Conservation (phyloP, 208 protist species). For the Trypanosoma theileri region DNA sequence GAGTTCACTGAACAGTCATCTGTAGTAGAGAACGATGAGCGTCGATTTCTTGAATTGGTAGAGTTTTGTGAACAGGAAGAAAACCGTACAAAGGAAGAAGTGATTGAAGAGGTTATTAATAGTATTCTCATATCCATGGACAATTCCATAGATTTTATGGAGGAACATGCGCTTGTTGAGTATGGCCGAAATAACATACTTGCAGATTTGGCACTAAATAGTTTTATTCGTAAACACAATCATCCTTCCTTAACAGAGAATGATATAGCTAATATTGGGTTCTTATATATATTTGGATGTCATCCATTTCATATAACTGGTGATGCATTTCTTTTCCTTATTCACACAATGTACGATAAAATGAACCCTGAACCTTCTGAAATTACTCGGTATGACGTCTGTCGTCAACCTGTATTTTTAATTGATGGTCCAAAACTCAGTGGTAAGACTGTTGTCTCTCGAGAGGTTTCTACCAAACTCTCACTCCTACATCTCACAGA, state of each 20-base stretch:
- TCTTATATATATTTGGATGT: conserved; percentile 18
- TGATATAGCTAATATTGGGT: conserved; percentile 5
- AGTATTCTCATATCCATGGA: conserved; percentile 32
- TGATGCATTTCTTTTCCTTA: conserved; percentile 41
- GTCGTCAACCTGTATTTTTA: conserved; percentile 59
- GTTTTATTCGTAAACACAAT: conserved; percentile 26
- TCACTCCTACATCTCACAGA: conserved; percentile 59
- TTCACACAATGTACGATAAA: conserved; percentile 25
- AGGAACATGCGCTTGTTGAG: conserved; percentile 34
- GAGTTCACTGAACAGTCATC: conserved; percentile 50
- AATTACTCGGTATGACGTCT: conserved; percentile 44
- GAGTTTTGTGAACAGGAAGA: conserved; percentile 28
- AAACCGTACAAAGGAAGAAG: conserved; percentile 20
- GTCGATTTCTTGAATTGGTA: conserved; percentile 47
- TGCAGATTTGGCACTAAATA: conserved; percentile 30
- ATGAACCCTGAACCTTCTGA: not conserved
- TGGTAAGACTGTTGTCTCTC: conserved; percentile 73
- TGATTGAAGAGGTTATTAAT: conserved; percentile 34
- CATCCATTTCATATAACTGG: conserved; percentile 18
- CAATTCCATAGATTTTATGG: conserved; percentile 40
- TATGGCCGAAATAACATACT: conserved; percentile 34
- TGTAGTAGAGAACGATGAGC: conserved; percentile 52
- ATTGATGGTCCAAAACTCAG: conserved; percentile 74
- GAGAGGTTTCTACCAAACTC: conserved; percentile 38
- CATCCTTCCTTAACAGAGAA: not conserved